Evolutionary conservation across 2,329 filamentous ascomycete species (phyloP), one percentile per base, ranked within the genome.

Genomic region (Xylaria sp.): DNA sequence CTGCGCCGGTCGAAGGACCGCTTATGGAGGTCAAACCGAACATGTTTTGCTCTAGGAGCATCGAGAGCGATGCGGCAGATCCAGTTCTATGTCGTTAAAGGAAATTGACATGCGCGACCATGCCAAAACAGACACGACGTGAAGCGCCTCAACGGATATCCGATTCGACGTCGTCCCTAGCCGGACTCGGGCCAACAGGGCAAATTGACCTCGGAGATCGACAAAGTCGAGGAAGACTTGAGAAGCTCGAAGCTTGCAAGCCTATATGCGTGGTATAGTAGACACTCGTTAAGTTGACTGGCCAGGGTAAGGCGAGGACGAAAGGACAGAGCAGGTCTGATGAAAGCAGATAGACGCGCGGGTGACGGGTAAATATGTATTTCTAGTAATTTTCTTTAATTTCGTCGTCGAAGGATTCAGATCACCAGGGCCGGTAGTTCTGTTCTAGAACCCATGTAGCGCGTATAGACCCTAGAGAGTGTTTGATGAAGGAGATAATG

Each of bases 101-200:
- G 39, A 34, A 10, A 47, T 50, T 57, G 30, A 39, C 57, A 53
- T 37, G 37, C 44, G 55, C 50, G 52, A 52, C 23, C 56, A 64
- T 63, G 56, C 55, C 62, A 59, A 50, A 48, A 37, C 51, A 39
- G 46, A 19, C 47, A 4, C 23, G 57, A 39, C 48, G 54, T 54
- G 50, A 52, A 57, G 30, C 52, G 52, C 13, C 54, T 49, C 30
- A 50, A 46, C 46, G 19, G 39, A 39, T 50, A 51, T 42, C 18
- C 9, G 42, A 48, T 54, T 55, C 44, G 42, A 55, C 11, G 19
- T 37, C 42, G 44, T 58, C 34, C 39, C 57, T 47, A 39, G 47
- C 50, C 51, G 35, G 56, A 46, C 42, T n/a, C 5, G 11, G 42
- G 13, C 13, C 13, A 10, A 37, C n/a, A 46, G 35, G 57, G 34